These are phyloP conservation scores for Rutidosis leptorrhynchoides DNA, from an alignment of 129 eudicot genomes.

Conservation along the genomic window DNA sequence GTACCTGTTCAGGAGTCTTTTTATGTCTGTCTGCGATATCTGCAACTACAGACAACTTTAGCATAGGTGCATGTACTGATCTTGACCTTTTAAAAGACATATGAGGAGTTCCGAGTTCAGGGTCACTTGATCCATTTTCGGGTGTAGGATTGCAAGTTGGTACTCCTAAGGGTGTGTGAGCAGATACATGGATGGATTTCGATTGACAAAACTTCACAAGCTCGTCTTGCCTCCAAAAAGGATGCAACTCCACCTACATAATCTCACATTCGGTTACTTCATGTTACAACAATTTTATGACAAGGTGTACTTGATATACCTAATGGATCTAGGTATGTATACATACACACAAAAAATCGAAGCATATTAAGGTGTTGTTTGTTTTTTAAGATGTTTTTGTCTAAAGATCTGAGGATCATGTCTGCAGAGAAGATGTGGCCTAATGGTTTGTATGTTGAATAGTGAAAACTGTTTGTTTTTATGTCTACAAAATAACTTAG, in stretches of 20 bases:
- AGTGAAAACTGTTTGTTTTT: no score
- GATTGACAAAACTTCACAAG: slow-evolving; percentile 57
- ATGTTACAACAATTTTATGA: not conserved
- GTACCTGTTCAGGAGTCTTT: slow-evolving; percentile 61
- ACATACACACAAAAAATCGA: not conserved
- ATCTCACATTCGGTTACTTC: not conserved
- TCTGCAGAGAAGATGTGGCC: no score
- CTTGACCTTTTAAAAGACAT: slow-evolving; percentile 51
- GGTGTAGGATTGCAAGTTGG: slow-evolving; percentile 36
- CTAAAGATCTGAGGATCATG: no score
- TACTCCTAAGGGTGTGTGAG: slow-evolving; percentile 62
- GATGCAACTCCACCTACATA: slow-evolving; percentile 55
- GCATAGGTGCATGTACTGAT: slow-evolving; percentile 61
- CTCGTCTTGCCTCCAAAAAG: slow-evolving; percentile 67
- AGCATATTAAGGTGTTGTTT: no score
- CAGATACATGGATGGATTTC: slow-evolving; percentile 57
- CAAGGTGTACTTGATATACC: not conserved
- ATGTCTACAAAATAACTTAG: no score
- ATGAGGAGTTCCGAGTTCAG: slow-evolving; percentile 48
- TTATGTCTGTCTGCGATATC: slow-evolving; percentile 53
- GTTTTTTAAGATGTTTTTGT: no score
- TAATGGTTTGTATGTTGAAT: no score
- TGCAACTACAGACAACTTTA: slow-evolving; percentile 50
- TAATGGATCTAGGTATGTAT: not conserved
- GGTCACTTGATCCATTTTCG: slow-evolving; percentile 43